Conservation (phyloP, 2,329 filamentous ascomycete genomes). For the Epichloe festucae region DNA sequence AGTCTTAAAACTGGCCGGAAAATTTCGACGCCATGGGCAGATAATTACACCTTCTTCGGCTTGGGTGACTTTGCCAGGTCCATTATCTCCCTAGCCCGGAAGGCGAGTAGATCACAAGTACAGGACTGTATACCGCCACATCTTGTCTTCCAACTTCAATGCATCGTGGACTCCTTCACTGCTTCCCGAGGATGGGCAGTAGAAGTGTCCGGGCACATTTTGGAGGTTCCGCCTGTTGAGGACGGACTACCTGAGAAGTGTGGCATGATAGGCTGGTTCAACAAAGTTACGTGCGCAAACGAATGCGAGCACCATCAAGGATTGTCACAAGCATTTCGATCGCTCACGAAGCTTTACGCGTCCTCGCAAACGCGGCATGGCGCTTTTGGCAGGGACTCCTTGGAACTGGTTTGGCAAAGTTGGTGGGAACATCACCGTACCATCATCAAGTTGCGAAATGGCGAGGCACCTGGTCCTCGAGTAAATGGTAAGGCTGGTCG, state of each 20-base stretch:
- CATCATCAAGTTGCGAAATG: neutral
- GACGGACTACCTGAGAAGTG: neutral
- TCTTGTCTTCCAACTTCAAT: slow-evolving; percentile 36
- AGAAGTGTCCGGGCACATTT: neutral
- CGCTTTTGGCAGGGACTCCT: neutral
- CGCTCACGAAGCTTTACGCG: neutral
- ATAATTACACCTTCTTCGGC: slow-evolving; percentile 26
- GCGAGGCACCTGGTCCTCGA: neutral
- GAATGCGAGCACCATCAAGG: neutral
- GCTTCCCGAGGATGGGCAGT: slow-evolving; percentile 31
- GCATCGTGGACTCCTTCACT: slow-evolving; percentile 33
- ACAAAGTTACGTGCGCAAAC: neutral
- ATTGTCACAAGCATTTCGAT: neutral
- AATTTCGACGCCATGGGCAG: slow-evolving; percentile 10
- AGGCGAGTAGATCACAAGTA: slow-evolving; percentile 26
- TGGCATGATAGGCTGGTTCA: neutral
- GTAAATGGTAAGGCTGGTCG: neutral
- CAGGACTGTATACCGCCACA: slow-evolving; percentile 29
- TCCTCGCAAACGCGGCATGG: neutral
- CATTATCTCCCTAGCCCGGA: slow-evolving; percentile 32
- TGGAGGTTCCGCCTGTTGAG: neutral
- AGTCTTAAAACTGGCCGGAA: neutral
- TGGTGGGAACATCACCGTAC: neutral
- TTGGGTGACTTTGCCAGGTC: slow-evolving; percentile 31
- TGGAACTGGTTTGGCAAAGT: neutral